A percentile compares a stretch with the other conserved stretches of the same genome.
These are phyloP conservation scores for Erythrobasidium hasegawianum DNA, from an alignment of 1,284 basidiomycete species.

Conservation along the genomic window DNA sequence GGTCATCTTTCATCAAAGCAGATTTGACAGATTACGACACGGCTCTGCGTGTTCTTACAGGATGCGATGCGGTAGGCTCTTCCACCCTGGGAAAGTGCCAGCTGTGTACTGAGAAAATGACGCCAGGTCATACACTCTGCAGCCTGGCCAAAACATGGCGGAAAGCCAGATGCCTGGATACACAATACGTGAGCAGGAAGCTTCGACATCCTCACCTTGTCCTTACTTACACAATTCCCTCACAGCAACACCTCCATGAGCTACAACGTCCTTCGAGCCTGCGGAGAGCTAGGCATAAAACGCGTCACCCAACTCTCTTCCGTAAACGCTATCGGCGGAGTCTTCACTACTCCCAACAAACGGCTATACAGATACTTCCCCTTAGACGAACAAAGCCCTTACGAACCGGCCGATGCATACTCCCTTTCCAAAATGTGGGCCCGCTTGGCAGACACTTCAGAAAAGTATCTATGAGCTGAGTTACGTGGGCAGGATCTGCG, in stretches of 20 bases:
- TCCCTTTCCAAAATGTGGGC: constrained; percentile 16
- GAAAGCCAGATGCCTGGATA: constrained; percentile 51
- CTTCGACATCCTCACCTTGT: too few species aligned
- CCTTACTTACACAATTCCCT: constrained; percentile 25
- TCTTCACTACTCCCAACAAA: background rate
- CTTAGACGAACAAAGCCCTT: constrained; percentile 55
- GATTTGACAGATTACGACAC: constrained; percentile 33
- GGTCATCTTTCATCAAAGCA: constrained; percentile 1
- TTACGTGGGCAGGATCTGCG: background rate
- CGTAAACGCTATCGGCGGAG: background rate
- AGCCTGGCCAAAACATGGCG: constrained; percentile 54
- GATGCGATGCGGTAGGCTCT: constrained; percentile 56
- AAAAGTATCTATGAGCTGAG: background rate
- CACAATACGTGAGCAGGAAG: background rate
- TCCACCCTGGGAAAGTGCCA: background rate
- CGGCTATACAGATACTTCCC: background rate
- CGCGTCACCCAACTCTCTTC: constrained; percentile 50
- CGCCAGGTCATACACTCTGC: constrained; percentile 57
- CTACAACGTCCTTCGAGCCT: constrained; percentile 48
- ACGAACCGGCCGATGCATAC: constrained; percentile 56
- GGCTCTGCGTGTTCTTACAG: constrained; percentile 53
- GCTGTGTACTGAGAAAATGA: background rate
- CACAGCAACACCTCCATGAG: constrained; percentile 43
- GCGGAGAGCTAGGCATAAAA: constrained; percentile 59
- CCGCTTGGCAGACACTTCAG: background rate